phyloP scores from a whole-genome alignment of 2,329 filamentous ascomycete species.

The Trichoderma atrobrunneum region DNA sequence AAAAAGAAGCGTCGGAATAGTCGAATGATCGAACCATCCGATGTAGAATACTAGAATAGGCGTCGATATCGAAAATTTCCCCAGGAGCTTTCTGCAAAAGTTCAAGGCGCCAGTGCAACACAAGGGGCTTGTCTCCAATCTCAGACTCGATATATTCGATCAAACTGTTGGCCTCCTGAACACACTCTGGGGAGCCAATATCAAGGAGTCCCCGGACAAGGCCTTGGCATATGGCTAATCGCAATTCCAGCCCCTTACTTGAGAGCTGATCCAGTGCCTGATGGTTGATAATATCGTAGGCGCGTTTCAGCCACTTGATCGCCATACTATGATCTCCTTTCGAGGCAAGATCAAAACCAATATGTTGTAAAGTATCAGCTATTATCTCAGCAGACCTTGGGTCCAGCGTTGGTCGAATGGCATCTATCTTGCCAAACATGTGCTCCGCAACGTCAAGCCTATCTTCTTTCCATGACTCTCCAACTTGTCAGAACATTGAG shows the following conservation, averaged over 20 bases:
- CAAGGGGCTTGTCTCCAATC: conserved; percentile 61
- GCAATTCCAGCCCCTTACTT: conserved; percentile 60
- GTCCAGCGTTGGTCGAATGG: conserved; percentile 41
- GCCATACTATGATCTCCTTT: conserved; percentile 55
- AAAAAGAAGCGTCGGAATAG: conserved; percentile 62
- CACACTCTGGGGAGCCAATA: conserved; percentile 41
- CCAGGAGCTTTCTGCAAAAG: conserved; percentile 51
- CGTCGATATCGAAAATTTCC: conserved; percentile 47
- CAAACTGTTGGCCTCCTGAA: conserved; percentile 54
- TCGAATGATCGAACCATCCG: conserved; percentile 60
- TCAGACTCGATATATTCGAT: conserved; percentile 61
- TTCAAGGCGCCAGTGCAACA: conserved; percentile 67
- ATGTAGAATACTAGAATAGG: conserved; percentile 53
- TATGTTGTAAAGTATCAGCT: conserved; percentile 67
- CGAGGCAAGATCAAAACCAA: conserved; percentile 60
- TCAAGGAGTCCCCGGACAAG: conserved; percentile 56
- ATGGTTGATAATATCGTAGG: conserved; percentile 55
- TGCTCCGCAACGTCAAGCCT: conserved; percentile 75
- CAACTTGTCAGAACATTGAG: conserved; percentile 21
- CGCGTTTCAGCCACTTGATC: conserved; percentile 70
- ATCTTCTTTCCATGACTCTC: conserved; percentile 70
- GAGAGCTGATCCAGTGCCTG: conserved; percentile 57
- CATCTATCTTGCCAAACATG: conserved; percentile 63
- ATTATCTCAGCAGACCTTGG: conserved; percentile 56
- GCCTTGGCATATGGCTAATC: conserved; percentile 63